Conservation (phyloP, 805 yeast genomes). For the Teunomyces funiuensis region DNA sequence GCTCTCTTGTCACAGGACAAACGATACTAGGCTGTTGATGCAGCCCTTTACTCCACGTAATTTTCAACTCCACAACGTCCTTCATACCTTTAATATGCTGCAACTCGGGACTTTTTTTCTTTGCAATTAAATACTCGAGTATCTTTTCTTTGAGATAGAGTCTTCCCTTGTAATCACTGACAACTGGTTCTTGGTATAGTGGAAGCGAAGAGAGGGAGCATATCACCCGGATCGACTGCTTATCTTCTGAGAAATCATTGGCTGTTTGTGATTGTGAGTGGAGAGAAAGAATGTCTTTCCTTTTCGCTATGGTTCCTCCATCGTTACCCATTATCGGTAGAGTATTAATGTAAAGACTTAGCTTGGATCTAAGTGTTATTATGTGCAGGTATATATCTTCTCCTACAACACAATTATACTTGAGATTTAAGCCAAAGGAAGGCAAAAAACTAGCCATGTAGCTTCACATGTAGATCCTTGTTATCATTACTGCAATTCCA, state of each 20-base stretch:
- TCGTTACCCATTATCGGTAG: constrained; percentile 44
- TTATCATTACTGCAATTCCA: not conserved
- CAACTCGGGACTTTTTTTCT: constrained; percentile 15
- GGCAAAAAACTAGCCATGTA: too few relatives aligned
- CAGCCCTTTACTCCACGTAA: constrained; percentile 18
- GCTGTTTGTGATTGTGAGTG: constrained; percentile 18
- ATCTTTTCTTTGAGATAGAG: constrained; percentile 64
- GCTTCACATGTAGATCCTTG: too few relatives aligned
- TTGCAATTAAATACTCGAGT: constrained; percentile 52
- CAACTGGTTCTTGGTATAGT: constrained; percentile 49
- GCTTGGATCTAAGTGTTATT: too few relatives aligned
- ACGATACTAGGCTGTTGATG: constrained; percentile 16
- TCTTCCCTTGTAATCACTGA: constrained; percentile 67
- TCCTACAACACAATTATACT: too few relatives aligned
- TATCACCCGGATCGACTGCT: constrained; percentile 38
- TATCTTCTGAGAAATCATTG: constrained; percentile 15
- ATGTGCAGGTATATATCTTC: not conserved
- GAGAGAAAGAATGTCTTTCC: constrained; percentile 47
- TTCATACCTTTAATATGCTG: constrained; percentile 22
- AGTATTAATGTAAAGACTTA: constrained; percentile 6
- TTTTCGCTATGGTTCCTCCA: constrained; percentile 69
- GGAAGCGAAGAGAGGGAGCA: constrained; percentile 49
- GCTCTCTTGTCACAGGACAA: constrained; percentile 34
- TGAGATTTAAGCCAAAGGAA: not conserved
- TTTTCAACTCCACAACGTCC: constrained; percentile 26